Evolutionary conservation across 2,329 filamentous ascomycete genomes (phyloP).

Genomic region (Neofusicoccum cordaticola): DNA sequence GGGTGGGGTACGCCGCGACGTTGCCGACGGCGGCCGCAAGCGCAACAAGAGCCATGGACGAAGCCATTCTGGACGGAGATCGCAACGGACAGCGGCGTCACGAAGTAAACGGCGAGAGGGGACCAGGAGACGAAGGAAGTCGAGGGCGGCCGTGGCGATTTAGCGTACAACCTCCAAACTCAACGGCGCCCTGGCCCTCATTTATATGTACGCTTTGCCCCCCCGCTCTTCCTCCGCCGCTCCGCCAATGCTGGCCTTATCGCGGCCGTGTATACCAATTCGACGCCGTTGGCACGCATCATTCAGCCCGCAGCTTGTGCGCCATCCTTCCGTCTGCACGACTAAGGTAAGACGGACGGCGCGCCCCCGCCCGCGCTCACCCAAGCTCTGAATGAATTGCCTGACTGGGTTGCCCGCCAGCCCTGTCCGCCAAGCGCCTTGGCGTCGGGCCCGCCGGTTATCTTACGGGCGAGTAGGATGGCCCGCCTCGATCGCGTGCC

Average conservation of each 20-base stretch:
- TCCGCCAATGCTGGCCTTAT: neutral
- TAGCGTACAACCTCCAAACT: no score
- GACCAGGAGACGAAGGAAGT: neutral
- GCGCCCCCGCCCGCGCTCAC: no score
- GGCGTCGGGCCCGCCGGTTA: neutral
- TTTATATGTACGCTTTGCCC: neutral
- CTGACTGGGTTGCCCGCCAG: neutral
- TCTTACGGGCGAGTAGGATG: neutral
- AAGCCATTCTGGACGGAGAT: neutral
- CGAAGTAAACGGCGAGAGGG: neutral
- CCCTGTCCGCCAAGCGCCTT: neutral
- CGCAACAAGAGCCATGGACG: neutral
- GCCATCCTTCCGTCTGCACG: neutral
- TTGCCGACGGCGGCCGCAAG: neutral
- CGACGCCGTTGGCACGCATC: neutral
- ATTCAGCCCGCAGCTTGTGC: constrained; percentile 8
- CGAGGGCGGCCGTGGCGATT: no score
- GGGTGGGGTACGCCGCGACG: neutral
- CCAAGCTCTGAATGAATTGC: neutral
- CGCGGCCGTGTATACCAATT: neutral
- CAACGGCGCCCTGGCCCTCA: neutral
- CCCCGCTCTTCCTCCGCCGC: neutral
- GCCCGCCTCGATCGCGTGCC: neutral
- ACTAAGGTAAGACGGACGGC: no score
- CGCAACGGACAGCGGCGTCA: neutral